Evolutionary conservation across 345 rosid species (phyloP).

Genomic region (Aquilaria malaccensis): DNA sequence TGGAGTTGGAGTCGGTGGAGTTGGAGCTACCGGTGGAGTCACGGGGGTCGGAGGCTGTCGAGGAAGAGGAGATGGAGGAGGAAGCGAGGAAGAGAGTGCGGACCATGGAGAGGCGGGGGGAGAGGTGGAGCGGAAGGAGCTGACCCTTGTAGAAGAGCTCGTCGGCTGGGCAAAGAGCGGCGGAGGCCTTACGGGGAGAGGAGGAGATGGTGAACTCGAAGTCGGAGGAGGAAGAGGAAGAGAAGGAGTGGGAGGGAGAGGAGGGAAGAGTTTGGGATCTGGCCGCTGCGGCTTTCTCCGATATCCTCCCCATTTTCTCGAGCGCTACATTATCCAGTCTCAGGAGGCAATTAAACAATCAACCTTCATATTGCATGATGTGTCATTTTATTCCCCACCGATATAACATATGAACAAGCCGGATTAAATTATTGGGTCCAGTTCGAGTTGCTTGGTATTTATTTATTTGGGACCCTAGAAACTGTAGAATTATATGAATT

Average conservation of each 20-base stretch:
- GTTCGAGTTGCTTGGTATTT: no score
- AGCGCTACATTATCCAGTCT: constrained; percentile 8
- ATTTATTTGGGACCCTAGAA: no score
- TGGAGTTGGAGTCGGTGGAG: constrained; percentile 55
- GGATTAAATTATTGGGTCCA: no score
- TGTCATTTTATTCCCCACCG: no score
- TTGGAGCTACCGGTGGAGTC: constrained; percentile 81
- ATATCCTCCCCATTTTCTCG: constrained; percentile 29
- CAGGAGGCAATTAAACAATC: background rate
- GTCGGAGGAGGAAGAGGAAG: constrained; percentile 77
- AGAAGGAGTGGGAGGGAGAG: constrained; percentile 75
- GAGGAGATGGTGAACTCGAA: constrained; percentile 78
- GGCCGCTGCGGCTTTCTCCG: constrained; percentile 16
- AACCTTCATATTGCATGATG: no score
- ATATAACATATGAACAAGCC: no score
- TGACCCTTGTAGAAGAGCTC: constrained; percentile 98
- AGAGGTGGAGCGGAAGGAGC: constrained; percentile 89
- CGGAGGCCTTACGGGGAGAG: constrained; percentile 70
- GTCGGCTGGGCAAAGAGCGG: constrained; percentile 80
- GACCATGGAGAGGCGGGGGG: constrained; percentile 91
- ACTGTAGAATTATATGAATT: no score
- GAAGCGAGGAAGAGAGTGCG: constrained; percentile 80
- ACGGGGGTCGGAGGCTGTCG: constrained; percentile 61
- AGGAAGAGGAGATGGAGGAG: constrained; percentile 45
- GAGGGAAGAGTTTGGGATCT: constrained; percentile 62